phyloP scores from a whole-genome alignment of 805 yeast genomes.

The Candida nanaspora region DNA sequence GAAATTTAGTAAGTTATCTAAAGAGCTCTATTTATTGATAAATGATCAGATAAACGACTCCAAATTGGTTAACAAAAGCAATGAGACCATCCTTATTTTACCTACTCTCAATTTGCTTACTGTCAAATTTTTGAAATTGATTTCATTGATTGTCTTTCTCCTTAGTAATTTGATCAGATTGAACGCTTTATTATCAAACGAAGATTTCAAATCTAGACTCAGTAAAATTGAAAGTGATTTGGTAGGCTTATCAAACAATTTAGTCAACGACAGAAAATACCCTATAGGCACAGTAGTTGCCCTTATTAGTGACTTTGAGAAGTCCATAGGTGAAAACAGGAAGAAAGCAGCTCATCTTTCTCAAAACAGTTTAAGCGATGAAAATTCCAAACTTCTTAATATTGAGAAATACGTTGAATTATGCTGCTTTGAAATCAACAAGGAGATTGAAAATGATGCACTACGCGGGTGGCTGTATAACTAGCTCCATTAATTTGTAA shows the following conservation, averaged over 20 bases:
- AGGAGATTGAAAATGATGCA: neutral
- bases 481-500: neutral
- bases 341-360: neutral
- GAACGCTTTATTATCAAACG: slow-evolving; percentile 10
- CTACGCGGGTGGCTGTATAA: neutral
- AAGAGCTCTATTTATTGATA: slow-evolving; percentile 19
- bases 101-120: slow-evolving; percentile 19
- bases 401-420: neutral
- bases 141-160: slow-evolving; percentile 11
- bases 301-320: neutral
- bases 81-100: slow-evolving; percentile 8
- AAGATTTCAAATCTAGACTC: slow-evolving; percentile 17
- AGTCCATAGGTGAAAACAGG: neutral
- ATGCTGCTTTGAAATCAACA: neutral
- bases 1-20: slow-evolving; percentile 20
- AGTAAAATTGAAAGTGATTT: slow-evolving; percentile 5
- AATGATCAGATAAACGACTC: slow-evolving; percentile 24
- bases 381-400: neutral
- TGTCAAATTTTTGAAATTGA: slow-evolving; percentile 19
- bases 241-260: neutral
- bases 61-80: slow-evolving; percentile 1
- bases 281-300: neutral
- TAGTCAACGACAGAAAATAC: neutral
- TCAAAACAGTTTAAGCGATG: neutral
- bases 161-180: slow-evolving; percentile 16